Evolutionary conservation across 2,329 filamentous ascomycete genomes (phyloP).

Genomic region (Aureobasidium sp.): DNA sequence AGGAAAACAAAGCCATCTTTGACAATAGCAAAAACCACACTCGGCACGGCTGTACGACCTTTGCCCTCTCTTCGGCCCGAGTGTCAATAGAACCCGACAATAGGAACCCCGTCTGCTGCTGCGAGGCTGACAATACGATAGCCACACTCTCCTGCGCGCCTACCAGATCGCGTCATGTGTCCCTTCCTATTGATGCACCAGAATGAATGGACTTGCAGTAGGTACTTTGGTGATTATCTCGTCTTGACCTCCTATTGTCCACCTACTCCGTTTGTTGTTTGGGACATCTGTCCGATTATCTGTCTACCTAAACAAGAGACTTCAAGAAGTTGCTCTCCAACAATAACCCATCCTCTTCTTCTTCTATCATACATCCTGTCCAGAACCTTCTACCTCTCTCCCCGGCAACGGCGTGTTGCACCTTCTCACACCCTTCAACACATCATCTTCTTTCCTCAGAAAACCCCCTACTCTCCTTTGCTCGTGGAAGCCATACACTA

Average conservation of each 20-base stretch:
- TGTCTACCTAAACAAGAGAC: neutral
- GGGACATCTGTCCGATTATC: neutral
- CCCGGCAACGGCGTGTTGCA: neutral
- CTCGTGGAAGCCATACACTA: neutral
- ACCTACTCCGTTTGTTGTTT: neutral
- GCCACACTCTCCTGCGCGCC: neutral
- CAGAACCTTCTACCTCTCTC: neutral
- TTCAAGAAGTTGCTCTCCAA: neutral
- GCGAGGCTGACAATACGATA: slow-evolving; percentile 7
- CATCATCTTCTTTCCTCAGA: neutral
- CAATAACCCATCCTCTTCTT: neutral
- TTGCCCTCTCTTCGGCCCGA: neutral
- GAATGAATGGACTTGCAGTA: slow-evolving; percentile 1
- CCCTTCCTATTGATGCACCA: slow-evolving; percentile 9
- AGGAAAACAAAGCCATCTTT: slow-evolving; percentile 5
- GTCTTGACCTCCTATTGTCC: neutral
- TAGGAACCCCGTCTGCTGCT: neutral
- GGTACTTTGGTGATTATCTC: neutral
- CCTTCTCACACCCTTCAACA: neutral
- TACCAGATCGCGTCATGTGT: neutral
- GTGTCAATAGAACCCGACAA: neutral
- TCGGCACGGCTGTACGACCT: neutral
- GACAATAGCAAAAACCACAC: slow-evolving; percentile 8
- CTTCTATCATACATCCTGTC: neutral
- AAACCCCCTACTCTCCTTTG: neutral